A percentile compares a stretch with the other conserved stretches of the same genome.
Conservation (phyloP, 176 grass and related monocot genomes). For the Eragrostis nindensis region DNA sequence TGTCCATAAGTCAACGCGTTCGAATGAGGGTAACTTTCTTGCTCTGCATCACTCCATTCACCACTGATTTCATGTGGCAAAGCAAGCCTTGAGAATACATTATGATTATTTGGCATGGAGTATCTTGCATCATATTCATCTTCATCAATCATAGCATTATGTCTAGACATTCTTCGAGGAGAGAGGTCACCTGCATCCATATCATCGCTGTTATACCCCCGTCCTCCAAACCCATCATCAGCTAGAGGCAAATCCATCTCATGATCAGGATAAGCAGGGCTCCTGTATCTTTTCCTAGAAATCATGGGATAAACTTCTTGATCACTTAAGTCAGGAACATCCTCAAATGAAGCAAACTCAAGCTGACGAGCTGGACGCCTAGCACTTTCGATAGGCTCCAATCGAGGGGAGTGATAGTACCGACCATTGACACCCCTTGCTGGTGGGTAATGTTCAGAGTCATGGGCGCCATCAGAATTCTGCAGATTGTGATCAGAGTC, state of each 20-base stretch:
- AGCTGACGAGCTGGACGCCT: constrained; percentile 16
- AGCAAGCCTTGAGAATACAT: constrained; percentile 69
- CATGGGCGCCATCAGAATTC: constrained; percentile 37
- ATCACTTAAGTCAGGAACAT: constrained; percentile 37
- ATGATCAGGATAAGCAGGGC: constrained; percentile 45
- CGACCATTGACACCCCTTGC: constrained; percentile 30
- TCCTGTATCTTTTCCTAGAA: constrained; percentile 55
- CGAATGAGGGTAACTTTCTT: constrained; percentile 33
- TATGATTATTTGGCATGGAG: constrained; percentile 32
- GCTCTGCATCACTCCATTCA: constrained; percentile 36
- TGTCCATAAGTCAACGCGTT: constrained; percentile 30
- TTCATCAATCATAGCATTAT: constrained; percentile 44
- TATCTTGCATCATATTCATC: constrained; percentile 49
- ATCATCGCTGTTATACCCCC: constrained; percentile 27
- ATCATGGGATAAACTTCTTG: constrained; percentile 38
- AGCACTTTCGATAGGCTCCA: constrained; percentile 28
- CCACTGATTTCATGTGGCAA: constrained; percentile 42
- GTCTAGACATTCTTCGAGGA: constrained; percentile 32
- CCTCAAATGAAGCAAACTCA: constrained; percentile 40
- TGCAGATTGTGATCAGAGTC: constrained; percentile 11
- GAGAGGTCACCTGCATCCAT: constrained; percentile 47
- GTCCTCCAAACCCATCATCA: constrained; percentile 35
- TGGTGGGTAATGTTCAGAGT: constrained; percentile 9
- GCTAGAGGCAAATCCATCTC: constrained; percentile 35
- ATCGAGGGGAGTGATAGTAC: constrained; percentile 43